These are phyloP conservation scores for Citrus inodora DNA, from an alignment of 345 rosid genomes.

Conservation along the genomic window DNA sequence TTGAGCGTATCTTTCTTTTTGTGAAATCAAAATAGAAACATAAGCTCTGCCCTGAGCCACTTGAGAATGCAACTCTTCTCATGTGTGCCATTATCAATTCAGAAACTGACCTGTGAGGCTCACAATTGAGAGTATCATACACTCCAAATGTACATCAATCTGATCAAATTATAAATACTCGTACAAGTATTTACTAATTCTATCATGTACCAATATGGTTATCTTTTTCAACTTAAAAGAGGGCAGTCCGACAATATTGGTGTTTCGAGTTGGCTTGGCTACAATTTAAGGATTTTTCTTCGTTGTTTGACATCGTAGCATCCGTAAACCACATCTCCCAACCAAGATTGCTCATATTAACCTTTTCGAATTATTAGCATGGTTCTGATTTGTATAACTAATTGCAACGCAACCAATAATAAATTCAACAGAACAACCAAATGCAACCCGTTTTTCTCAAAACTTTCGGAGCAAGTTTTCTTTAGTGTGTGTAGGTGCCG, in stretches of 20 bases:
- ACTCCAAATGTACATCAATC: not conserved
- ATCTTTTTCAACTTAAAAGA: not conserved
- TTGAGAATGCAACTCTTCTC: not conserved
- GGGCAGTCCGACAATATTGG: not conserved
- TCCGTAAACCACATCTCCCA: not conserved
- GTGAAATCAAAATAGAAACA: not conserved
- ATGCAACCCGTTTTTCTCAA: not conserved
- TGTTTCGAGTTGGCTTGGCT: not conserved
- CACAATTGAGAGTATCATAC: not conserved
- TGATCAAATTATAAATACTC: not conserved
- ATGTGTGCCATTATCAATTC: not conserved
- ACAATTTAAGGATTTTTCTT: not conserved
- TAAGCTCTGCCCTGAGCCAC: not conserved
- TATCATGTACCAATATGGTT: not conserved
- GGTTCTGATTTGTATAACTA: not conserved
- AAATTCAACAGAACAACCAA: not conserved
- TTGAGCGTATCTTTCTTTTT: constrained; percentile 3
- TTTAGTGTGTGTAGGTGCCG: not conserved
- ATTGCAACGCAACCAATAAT: not conserved
- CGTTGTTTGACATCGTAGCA: not conserved
- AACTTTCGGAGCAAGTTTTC: not conserved
- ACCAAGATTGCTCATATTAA: not conserved
- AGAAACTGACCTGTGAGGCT: not conserved
- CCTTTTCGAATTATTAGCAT: not conserved
- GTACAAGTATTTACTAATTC: not conserved